Evolutionary conservation across 768 basidiomycete species (phyloP), one percentile per base, ranked within the genome.

Genomic region (Gymnopilus junonius): DNA sequence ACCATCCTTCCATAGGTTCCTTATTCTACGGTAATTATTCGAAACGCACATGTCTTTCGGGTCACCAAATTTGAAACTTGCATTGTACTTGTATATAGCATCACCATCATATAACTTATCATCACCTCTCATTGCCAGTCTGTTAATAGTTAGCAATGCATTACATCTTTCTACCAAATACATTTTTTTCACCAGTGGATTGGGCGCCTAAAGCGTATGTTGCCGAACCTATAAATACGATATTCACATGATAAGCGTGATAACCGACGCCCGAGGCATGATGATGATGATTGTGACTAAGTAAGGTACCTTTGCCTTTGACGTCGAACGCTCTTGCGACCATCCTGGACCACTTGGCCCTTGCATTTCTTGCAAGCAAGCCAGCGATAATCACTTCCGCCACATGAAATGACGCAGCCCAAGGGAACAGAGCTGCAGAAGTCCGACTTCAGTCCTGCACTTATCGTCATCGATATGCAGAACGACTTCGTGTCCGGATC

Each of bases 401-500:
- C 14, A 11, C 17, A 8, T n/a, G 31, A 51, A 51, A 51, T 51
- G 48, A 7, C 45, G 10, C 37, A 58, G 17, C 34, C 55, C 45
- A 59, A 63, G 46, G 37, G 39, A 12, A 23, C 55, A 23, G 10
- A 50, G 17, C 58, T 62, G 29, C 60, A 68, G n/a, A 64, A 61
- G 21, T 59, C 64, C n/a, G 48, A 59, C 20, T 77, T 79, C 64
- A 72, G 70, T 1, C 82, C 83, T 32, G 92, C 88, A 0, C 80
- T 94, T 21, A 70, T 93, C 55, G 82, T 94, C 58, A 78, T 94
- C 37, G 93, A 95, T 71, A 83, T 93, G 74, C 94, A 96, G 72
- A 84, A 92, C 70, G 94, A 96, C 73, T 96, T 96, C 69, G 83
- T 94, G 27, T 73, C 77, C 20, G 94, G 93, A 2, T 82, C 87